These are phyloP conservation scores for Terfezia boudieri DNA, from an alignment of 495 filamentous ascomycete genomes.

Conservation along the genomic window DNA sequence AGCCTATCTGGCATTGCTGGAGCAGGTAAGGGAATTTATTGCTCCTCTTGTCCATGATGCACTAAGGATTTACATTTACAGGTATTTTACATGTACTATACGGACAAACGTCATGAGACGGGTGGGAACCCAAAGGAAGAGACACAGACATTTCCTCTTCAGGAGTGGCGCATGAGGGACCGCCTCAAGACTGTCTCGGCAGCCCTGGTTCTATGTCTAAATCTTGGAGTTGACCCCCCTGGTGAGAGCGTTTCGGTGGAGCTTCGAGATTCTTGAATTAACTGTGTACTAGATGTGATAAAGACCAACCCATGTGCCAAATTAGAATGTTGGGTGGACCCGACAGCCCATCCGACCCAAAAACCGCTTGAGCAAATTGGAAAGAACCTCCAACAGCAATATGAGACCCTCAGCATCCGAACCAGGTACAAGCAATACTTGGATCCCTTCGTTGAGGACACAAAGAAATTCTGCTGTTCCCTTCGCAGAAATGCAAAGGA, in stretches of 20 bases:
- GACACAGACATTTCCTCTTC: slow-evolving; percentile 35
- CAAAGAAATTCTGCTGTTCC: slow-evolving; percentile 80
- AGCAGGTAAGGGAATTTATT: slow-evolving; percentile 25
- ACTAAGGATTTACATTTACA: slow-evolving; percentile 12
- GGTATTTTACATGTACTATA: slow-evolving; percentile 97
- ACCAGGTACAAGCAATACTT: slow-evolving; percentile 92
- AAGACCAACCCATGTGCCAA: slow-evolving; percentile 84
- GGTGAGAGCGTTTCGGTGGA: slow-evolving; percentile 25
- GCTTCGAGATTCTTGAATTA: too few species aligned
- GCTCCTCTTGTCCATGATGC: too few species aligned
- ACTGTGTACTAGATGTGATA: slow-evolving; percentile 24
- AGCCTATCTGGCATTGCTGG: slow-evolving; percentile 23
- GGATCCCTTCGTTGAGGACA: slow-evolving; percentile 90
- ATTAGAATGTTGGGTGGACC: slow-evolving; percentile 93
- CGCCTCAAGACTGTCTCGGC: slow-evolving; percentile 91
- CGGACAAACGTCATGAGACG: slow-evolving; percentile 93
- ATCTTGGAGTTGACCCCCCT: slow-evolving; percentile 91
- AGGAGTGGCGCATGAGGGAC: slow-evolving; percentile 94
- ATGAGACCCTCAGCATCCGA: slow-evolving; percentile 78
- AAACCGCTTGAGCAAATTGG: slow-evolving; percentile 88
- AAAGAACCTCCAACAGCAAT: slow-evolving; percentile 83
- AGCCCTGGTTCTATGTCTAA: slow-evolving; percentile 79
- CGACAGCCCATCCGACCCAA: slow-evolving; percentile 50
- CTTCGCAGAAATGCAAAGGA: slow-evolving; percentile 81
- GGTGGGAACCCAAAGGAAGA: slow-evolving; percentile 66